Base-by-base conservation (phyloP, 2,329 filamentous ascomycete genomes). In the Pyrenophora teres region DNA sequence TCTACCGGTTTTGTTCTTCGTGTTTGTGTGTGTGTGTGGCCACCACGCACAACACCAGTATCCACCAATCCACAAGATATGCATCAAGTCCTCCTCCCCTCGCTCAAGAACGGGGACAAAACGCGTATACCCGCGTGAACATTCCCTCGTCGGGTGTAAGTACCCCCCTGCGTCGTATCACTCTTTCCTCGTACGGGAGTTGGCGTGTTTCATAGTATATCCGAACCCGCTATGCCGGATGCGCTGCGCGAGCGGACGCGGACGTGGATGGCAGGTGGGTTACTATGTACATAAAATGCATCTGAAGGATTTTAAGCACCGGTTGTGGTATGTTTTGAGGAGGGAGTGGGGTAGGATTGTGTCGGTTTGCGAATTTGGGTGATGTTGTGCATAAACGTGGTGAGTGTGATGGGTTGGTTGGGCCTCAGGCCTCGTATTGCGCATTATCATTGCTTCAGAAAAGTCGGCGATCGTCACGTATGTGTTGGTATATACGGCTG, bases 271-370 rank as follows among this genome's bases (percentile, higher is more conserved):
- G 74, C 73, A 2, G 80, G 80, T 36, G 79, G 79, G 13, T 63
- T 86, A 65, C 73, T 85, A 21, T 80, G 80, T 7, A 74, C 81
- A 21, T 62, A 85, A 38, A 82, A 82, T 4, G 75, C 73, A 6
- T 80, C 82, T 0, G 81, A 84, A 57, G 83, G 85, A 56, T 84
- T 84, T 64, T 79, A 83, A 52, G 82, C 87, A 4, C 86, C 87
- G 1, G 87, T 86, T 2, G 81, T 87, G 8, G 8, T 89, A 3
- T 21, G 1, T 88, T 68, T 76, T 88, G 59, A 74, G 88, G 18
- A 86, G 83, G 61, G 83, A 87, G 63, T 86, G 85, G 2, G 87
- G 84, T 69, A 83, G 82, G 52, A 89, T 87, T 67, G 88, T 89
- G 85, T 89, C 87, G 0, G 86, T 84, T 1, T 1, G 81, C 83